phyloP scores from a whole-genome alignment of 2,329 filamentous ascomycete species.

The Alternaria hordeiaustralica region DNA sequence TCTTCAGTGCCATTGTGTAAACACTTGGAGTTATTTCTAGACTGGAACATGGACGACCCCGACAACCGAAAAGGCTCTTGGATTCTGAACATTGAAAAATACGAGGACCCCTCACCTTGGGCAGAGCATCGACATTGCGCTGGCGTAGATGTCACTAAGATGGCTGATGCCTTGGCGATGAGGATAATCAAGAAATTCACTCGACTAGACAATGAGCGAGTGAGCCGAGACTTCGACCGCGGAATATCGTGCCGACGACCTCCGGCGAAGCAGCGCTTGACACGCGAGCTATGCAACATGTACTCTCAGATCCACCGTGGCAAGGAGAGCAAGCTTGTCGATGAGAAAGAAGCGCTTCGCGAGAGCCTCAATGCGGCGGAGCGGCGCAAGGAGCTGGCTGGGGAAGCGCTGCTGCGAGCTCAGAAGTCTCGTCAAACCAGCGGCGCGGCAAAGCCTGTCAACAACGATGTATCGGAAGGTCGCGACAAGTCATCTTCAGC shows the following conservation, averaged over 20 bases:
- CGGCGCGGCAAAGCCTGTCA: neutral
- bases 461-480: neutral
- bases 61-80: conserved; percentile 9
- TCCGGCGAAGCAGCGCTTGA: neutral
- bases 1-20: conserved; percentile 5
- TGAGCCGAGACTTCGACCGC: neutral
- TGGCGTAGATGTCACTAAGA: neutral
- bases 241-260: neutral
- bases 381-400: neutral
- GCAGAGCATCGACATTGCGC: neutral
- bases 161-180: neutral
- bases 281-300: conserved; percentile 7
- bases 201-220: neutral
- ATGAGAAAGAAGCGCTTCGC: neutral
- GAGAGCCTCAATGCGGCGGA: neutral
- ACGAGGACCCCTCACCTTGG: neutral
- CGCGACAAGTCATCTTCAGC: neutral
- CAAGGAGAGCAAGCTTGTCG: neutral
- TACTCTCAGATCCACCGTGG: neutral
- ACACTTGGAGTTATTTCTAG: conserved; percentile 5
- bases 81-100: neutral
- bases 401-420: neutral
- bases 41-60: conserved; percentile 8
- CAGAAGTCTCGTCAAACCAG: neutral
- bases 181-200: neutral